Evolutionary conservation across 345 rosid genomes (phyloP), one percentile per base, ranked within the genome.

Genomic region (Abelmoschus esculentus): DNA sequence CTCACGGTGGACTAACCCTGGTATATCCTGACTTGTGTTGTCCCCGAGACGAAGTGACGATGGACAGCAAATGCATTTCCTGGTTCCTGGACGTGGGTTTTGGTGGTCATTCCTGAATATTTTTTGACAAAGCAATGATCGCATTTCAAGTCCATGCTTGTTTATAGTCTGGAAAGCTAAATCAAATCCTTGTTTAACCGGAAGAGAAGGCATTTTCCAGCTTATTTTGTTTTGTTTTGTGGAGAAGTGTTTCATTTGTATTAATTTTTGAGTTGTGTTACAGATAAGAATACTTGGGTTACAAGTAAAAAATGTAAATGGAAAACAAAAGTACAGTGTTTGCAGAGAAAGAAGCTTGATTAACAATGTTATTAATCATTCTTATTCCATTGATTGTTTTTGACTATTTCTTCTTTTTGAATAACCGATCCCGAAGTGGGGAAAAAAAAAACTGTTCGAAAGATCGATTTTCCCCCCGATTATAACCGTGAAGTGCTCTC

Each of bases 271-370:
- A 63, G 5, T 26, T 65, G 29, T 66, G 72, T 36, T 54, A n/a
- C 18, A 6, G 49, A 9, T 3, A 17, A 34, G 32, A 18, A 36
- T 4, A 38, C 13, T 69, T 69, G 40, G 36, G 22, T 56, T 19
- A 69, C 56, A 38, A 56, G 26, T 69, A 26, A 66, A 29, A 49
- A 66, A 12, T 66, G 70, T 49, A 66, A 66, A 66, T 15, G 44
- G 14, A 49, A 66, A 49, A 17, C 29, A 15, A 46, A 46, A 46
- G 18, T 5, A 50, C 9, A 40, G 44, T 8, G 1, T 66, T 47
- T 66, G 8, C 56, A 15, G 38, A 44, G 3, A 13, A 31, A 28
- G 13, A 15, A 28, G 6, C 47, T 66, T 44, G 53, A 22, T 14
- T 65, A 6, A 36, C 40, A 36, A 7, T 36, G 40, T 36, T 36